Base-by-base conservation (phyloP, 2,329 filamentous ascomycete species). In the Aspergillus chevalieri region DNA sequence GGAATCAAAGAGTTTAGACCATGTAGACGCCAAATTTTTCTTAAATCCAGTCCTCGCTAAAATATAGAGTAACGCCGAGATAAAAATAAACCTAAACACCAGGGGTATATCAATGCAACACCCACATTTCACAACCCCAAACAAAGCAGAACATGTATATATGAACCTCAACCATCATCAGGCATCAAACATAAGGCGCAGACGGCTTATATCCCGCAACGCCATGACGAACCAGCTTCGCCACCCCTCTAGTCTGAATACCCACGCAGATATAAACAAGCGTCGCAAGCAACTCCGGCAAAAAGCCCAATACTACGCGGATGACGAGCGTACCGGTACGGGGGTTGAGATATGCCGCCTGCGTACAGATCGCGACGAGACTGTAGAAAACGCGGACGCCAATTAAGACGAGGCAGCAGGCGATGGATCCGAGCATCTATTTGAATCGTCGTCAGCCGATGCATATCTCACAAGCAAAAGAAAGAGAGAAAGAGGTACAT, bases 321-420 rank as follows among this genome's bases (percentile, higher is more conserved):
- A 64, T 46, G 3, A 57, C 57, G 0, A 58, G 28, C 3, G 50
- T 47, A 6, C 61, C 62, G 9, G 51, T 58, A 0, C 54, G 47
- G 0, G 59, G 52, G 42, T 57, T 66, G 1, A 64, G 48, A 10
- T 47, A 44, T 10, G 44, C 34, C 6, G 49, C 45, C 38, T 61
- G 55, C 2, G 57, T 56, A 34, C 52, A 52, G 4, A 61, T 51
- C 9, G 57, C 52, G n/a, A 60, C 46, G 3, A 60, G 50, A n/a
- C 51, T 56, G 36, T 63, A 64, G 9, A 64, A 46, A 3, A 64
- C 52, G 1, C 64, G 53, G 26, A 67, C 52, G 1, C 62, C 59
- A 8, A 57, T 43, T 10, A 61, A 58, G 1, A 57, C 38, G 0
- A 66, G 53, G 9, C 55, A 41, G 43, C 52, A 46, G 22, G 44